These are phyloP conservation scores for Seiridium cupressi DNA, from an alignment of 2,329 filamentous ascomycete species.

Conservation along the genomic window DNA sequence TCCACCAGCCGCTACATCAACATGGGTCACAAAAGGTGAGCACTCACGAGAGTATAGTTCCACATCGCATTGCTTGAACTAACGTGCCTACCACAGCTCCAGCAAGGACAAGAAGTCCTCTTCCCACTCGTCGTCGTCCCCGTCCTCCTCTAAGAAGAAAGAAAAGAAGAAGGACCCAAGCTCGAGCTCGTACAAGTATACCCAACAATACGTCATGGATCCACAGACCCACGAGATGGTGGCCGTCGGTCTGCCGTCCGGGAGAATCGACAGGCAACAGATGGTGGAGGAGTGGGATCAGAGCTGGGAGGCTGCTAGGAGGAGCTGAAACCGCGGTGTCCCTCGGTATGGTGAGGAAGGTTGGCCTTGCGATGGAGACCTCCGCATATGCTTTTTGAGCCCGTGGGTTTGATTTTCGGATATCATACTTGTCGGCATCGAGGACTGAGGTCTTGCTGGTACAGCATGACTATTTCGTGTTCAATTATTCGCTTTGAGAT, in stretches of 20 bases:
- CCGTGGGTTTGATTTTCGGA: too few species aligned
- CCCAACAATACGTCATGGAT: not conserved
- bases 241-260: not conserved
- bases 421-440: too few species aligned
- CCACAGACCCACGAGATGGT: not conserved
- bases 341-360: too few species aligned
- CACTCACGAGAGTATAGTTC: not conserved
- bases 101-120: not conserved
- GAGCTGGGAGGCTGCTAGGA: not conserved
- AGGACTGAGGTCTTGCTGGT: too few species aligned
- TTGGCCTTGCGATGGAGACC: too few species aligned
- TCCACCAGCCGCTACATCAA: not conserved
- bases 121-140: not conserved
- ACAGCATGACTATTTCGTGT: too few species aligned
- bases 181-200: not conserved
- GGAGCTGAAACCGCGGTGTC: not conserved
- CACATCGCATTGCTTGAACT: not conserved
- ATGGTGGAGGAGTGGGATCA: not conserved
- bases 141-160: not conserved
- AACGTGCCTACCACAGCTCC: not conserved
- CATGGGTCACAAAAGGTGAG: not conserved
- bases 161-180: not conserved
- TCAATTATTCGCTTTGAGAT: too few species aligned
- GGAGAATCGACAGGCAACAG: not conserved
- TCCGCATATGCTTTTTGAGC: too few species aligned